Evolutionary conservation across 2,329 filamentous ascomycete species (phyloP).

Genomic region (Colletotrichum sp.): DNA sequence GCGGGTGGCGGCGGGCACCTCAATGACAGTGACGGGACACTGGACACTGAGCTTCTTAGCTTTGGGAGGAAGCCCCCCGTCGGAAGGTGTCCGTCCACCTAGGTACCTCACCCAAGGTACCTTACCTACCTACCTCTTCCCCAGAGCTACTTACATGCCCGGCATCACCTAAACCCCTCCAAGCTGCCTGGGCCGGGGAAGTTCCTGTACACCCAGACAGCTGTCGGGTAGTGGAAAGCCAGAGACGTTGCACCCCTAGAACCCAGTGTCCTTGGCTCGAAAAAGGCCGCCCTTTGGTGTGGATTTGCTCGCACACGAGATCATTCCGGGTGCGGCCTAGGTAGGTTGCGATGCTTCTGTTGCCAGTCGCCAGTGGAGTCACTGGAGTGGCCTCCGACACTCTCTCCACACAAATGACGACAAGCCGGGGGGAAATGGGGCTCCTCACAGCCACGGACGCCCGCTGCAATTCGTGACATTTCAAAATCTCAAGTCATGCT

Average conservation of each 20-base stretch:
- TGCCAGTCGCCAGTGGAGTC: background rate
- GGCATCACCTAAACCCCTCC: background rate
- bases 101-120: background rate
- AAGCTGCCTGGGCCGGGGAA: background rate
- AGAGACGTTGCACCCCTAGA: background rate
- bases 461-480: background rate
- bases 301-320: background rate
- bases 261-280: background rate
- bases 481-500: background rate
- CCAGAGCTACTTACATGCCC: background rate
- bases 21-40: background rate
- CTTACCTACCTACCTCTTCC: background rate
- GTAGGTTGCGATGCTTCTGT: background rate
- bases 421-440: background rate
- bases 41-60: background rate
- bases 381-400: background rate
- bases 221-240: background rate
- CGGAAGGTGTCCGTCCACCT: background rate
- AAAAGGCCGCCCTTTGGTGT: background rate
- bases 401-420: slow-evolving; percentile 8
- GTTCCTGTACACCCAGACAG: background rate
- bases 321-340: background rate
- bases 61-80: background rate
- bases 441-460: background rate
- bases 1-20: background rate